These are phyloP conservation scores for Rhodofomes roseus DNA, from an alignment of 1,284 basidiomycete genomes.

Conservation along the genomic window DNA sequence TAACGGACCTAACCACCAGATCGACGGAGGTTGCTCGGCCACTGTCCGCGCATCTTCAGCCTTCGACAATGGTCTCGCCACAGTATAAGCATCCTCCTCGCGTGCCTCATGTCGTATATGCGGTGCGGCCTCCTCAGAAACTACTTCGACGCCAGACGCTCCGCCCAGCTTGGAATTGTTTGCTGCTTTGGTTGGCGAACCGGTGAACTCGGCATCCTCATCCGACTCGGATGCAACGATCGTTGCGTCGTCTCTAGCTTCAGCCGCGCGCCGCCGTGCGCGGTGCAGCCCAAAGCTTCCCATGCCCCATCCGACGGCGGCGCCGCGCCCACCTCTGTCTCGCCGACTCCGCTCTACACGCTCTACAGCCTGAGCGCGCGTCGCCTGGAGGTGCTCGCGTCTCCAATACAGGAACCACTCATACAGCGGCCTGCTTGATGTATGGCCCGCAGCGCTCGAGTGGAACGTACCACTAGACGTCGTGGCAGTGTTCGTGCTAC, in stretches of 20 bases:
- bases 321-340: conserved; percentile 15
- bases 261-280: conserved; percentile 15
- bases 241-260: conserved; percentile 24
- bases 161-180: conserved; percentile 9
- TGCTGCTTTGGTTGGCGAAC: conserved; percentile 11
- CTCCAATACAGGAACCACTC: conserved; percentile 56
- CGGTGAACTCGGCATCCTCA: conserved; percentile 24
- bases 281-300: conserved; percentile 1
- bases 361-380: conserved; percentile 62
- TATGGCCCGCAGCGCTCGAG: conserved; percentile 10
- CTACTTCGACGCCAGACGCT: conserved; percentile 10
- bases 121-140: conserved; percentile 3
- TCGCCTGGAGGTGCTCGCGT: conserved; percentile 64
- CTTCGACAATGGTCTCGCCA: not conserved
- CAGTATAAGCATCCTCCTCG: not conserved
- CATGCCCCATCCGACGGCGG: conserved; percentile 60
- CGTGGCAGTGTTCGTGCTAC: not conserved
- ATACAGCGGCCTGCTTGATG: conserved; percentile 33
- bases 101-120: conserved; percentile 4
- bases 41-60: not conserved
- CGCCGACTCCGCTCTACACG: conserved; percentile 50
- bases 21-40: conserved; percentile 32
- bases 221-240: conserved; percentile 1
- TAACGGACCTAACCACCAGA: conserved; percentile 80
- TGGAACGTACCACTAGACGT: not conserved